These are phyloP conservation scores for Aspergillus cavernicola DNA, from an alignment of 495 filamentous ascomycete species.

Conservation along the genomic window DNA sequence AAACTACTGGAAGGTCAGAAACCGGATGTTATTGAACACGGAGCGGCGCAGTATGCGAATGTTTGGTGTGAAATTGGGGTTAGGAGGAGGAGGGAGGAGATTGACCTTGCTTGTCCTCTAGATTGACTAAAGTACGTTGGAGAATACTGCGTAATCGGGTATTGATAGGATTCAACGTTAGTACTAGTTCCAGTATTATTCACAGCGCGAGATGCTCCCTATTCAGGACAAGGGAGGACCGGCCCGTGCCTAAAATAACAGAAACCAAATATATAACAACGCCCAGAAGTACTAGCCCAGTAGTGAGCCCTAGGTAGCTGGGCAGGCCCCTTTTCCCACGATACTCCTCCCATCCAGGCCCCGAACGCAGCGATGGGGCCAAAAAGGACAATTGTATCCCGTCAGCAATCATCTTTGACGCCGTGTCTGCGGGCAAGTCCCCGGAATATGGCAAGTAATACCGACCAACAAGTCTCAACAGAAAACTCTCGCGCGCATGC, in stretches of 20 bases:
- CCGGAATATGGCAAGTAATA: conserved; percentile 15
- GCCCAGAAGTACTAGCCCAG: neutral
- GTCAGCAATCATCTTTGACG: conserved; percentile 8
- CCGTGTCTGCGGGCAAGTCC: conserved; percentile 8
- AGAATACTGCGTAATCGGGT: no score
- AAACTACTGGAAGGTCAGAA: conserved; percentile 1
- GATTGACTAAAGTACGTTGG: neutral
- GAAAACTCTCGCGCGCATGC: conserved; percentile 12
- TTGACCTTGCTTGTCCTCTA: conserved; percentile 3
- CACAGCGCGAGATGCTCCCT: neutral
- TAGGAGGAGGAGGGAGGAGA: neutral
- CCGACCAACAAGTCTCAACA: conserved; percentile 7
- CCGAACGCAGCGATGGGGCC: neutral
- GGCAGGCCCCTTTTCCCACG: neutral
- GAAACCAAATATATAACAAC: neutral
- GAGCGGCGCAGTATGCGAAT: neutral
- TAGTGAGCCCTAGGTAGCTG: neutral
- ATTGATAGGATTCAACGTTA: no score
- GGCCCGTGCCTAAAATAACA: neutral
- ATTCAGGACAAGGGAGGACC: neutral
- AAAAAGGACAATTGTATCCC: conserved; percentile 3
- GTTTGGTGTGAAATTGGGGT: neutral
- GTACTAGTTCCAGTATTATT: no score
- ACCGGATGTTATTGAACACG: neutral
- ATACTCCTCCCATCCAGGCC: conserved; percentile 1